These are phyloP conservation scores for Xylaria intraflava DNA, from an alignment of 495 filamentous ascomycete species.

Conservation along the genomic window DNA sequence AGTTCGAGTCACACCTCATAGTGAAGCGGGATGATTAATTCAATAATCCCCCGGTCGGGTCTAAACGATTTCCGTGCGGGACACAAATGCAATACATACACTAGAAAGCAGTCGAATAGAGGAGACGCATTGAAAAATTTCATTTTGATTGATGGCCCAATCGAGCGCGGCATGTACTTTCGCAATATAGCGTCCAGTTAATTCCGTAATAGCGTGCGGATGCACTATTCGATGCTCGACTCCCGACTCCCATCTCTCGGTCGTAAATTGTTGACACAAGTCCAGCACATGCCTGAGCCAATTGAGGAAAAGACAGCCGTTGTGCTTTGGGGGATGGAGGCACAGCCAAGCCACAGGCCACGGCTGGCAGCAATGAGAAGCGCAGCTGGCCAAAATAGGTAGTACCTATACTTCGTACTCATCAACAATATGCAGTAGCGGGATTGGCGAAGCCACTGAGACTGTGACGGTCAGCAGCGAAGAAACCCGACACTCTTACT, in stretches of 20 bases:
- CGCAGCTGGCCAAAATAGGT: constrained; percentile 4
- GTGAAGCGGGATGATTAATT: too few relatives aligned
- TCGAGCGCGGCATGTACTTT: too few relatives aligned
- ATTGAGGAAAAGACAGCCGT: not conserved
- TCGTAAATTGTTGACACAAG: constrained; percentile 10
- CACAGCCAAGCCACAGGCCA: constrained; percentile 6
- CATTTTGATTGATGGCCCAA: too few relatives aligned
- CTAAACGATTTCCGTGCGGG: too few relatives aligned
- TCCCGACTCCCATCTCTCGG: not conserved
- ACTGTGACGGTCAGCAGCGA: constrained; percentile 14
- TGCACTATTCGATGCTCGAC: too few relatives aligned
- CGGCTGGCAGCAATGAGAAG: not conserved
- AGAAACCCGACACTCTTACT: constrained; percentile 11
- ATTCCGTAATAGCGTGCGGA: too few relatives aligned
- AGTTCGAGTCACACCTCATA: constrained; percentile 11
- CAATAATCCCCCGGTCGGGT: too few relatives aligned
- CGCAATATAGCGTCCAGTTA: too few relatives aligned
- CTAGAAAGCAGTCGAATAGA: not conserved
- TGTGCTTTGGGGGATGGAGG: not conserved
- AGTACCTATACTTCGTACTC: constrained; percentile 4
- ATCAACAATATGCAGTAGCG: constrained; percentile 10
- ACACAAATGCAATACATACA: too few relatives aligned
- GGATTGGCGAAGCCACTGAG: constrained; percentile 10
- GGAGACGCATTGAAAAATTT: too few relatives aligned
- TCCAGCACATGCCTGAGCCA: not conserved